These are phyloP conservation scores for Eleusine coracana DNA, from an alignment of 176 grass and related monocot genomes.

Conservation along the genomic window DNA sequence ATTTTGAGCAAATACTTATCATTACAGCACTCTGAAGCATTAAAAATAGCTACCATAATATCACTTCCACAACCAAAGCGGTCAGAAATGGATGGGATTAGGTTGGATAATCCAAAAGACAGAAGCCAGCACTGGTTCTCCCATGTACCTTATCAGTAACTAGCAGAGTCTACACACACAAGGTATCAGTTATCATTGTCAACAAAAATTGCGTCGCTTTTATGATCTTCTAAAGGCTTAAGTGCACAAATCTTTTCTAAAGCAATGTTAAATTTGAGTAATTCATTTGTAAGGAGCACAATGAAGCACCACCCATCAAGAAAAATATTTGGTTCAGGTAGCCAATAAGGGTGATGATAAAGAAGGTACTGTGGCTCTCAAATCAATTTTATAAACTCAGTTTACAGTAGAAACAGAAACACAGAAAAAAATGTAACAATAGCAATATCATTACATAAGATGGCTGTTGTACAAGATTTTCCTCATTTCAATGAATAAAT, in stretches of 20 bases:
- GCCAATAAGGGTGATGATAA: not conserved
- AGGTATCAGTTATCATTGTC: not conserved
- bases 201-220: not conserved
- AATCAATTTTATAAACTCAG: not conserved
- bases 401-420: not conserved
- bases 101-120: not conserved
- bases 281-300: not conserved
- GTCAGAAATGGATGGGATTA: not conserved
- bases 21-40: constrained; percentile 1
- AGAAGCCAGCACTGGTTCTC: not conserved
- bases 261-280: not conserved
- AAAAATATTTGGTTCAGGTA: constrained; percentile 14
- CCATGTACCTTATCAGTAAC: constrained; percentile 5
- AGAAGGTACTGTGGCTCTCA: not conserved
- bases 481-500: constrained; percentile 7
- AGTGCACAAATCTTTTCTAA: constrained; percentile 2
- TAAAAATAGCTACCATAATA: not conserved
- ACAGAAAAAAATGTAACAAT: not conserved
- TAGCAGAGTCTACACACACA: not conserved
- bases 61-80: constrained; percentile 6
- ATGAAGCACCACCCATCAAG: not conserved
- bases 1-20: not conserved
- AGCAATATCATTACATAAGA: not conserved
- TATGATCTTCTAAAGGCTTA: not conserved
- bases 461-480: constrained; percentile 3